Conservation (phyloP, 345 rosid species). For the Cardiospermum halicacabum region DNA sequence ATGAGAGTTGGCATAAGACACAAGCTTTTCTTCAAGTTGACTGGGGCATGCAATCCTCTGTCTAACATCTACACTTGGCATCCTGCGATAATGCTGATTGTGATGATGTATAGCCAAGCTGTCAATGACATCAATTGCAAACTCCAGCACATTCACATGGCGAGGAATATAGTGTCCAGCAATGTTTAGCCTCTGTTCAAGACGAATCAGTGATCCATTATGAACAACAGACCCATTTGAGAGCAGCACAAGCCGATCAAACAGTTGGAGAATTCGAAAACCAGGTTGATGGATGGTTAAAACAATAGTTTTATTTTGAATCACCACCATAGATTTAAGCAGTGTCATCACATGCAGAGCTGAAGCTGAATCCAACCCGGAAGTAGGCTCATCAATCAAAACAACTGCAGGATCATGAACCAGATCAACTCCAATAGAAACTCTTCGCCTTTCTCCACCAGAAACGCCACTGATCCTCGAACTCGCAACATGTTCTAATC, state of each 20-base stretch:
- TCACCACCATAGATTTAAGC: conserved; percentile 56
- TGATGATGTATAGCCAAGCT: conserved; percentile 24
- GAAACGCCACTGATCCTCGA: conserved; percentile 81
- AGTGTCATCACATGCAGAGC: conserved; percentile 67
- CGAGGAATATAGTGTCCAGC: conserved; percentile 55
- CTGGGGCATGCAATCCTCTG: conserved; percentile 19
- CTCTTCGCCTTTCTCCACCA: conserved; percentile 86
- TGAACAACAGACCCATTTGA: conserved; percentile 59
- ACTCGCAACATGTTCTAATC: conserved; percentile 51
- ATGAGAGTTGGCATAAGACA: conserved; percentile 40
- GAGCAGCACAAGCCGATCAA: conserved; percentile 67
- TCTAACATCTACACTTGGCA: conserved; percentile 14
- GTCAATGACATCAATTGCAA: conserved; percentile 66
- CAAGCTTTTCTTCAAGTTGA: conserved; percentile 28
- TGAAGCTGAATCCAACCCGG: conserved; percentile 86
- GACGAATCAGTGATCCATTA: conserved; percentile 49
- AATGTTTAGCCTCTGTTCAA: conserved; percentile 49
- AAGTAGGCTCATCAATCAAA: conserved; percentile 92
- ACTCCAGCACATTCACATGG: conserved; percentile 78
- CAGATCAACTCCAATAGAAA: conserved; percentile 84
- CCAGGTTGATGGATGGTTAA: conserved; percentile 90
- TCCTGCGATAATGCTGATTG: conserved; percentile 23
- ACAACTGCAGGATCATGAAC: conserved; percentile 88
- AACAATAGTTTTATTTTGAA: conserved; percentile 81
- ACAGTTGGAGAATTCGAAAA: conserved; percentile 68